A percentile compares a stretch with the other conserved stretches of the same genome.
Evolutionary conservation across 139 green algal species (phyloP).

Genomic region (Tetratostichococcus sp.): DNA sequence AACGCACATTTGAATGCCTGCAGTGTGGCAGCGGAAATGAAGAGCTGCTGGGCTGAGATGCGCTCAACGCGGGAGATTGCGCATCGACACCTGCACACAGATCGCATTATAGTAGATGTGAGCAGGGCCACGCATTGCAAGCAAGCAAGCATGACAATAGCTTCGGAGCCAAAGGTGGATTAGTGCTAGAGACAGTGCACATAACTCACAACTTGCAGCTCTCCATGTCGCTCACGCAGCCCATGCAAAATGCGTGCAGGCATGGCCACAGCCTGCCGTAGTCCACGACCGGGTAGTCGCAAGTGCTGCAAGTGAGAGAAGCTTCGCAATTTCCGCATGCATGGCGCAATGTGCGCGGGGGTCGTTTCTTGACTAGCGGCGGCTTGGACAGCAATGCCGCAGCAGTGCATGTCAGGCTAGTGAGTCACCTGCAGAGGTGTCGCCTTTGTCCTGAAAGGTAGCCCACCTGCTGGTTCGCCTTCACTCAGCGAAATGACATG

Average conservation of each 20-base stretch:
- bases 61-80: slow-evolving; percentile 56
- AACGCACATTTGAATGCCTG: slow-evolving; percentile 57
- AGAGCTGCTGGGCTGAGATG: slow-evolving; percentile 43
- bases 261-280: slow-evolving; percentile 72
- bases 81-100: slow-evolving; percentile 44
- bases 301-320: slow-evolving; percentile 39
- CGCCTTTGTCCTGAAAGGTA: background rate
- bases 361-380: too few species aligned
- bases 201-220: slow-evolving; percentile 62
- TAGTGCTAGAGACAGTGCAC: too few species aligned
- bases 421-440: slow-evolving; percentile 3
- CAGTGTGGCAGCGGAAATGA: slow-evolving; percentile 64
- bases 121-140: too few species aligned
- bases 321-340: too few species aligned
- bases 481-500: too few species aligned
- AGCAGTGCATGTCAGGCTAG: too few species aligned
- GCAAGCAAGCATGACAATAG: too few species aligned
- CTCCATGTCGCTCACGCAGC: slow-evolving; percentile 60
- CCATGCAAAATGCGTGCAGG: slow-evolving; percentile 70
- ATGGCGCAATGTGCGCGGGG: too few species aligned
- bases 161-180: too few species aligned
- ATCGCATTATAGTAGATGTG: background rate
- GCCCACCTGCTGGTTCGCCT: background rate
- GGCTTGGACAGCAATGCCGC: too few species aligned
- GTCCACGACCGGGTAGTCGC: slow-evolving; percentile 57